Evolutionary conservation across 441 rosid species (phyloP).

Genomic region (Rhodomyrtus psidioides): DNA sequence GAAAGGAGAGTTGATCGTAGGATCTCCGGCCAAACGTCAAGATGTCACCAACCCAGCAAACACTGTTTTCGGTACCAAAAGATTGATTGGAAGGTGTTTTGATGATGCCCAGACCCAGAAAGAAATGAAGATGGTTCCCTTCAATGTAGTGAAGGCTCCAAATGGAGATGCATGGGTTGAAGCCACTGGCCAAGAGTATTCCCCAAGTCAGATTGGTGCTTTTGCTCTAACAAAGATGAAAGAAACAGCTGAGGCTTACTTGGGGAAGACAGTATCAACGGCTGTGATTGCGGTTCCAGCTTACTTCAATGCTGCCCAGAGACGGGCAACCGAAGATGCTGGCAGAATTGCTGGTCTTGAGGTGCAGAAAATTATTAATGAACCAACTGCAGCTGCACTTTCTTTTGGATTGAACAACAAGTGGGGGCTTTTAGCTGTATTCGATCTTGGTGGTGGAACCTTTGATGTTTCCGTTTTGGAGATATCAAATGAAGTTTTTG

Average conservation of each 20-base stretch:
- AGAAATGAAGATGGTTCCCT: constrained; percentile 93
- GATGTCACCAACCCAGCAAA: constrained; percentile 85
- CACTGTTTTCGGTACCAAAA: constrained; percentile 70
- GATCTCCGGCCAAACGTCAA: constrained; percentile 85
- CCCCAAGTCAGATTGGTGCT: too few relatives aligned
- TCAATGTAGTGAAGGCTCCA: constrained; percentile 74
- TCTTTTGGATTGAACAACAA: constrained; percentile 88
- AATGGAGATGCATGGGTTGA: constrained; percentile 95
- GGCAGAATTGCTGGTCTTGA: constrained; percentile 83
- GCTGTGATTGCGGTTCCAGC: constrained; percentile 86
- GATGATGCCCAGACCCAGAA: constrained; percentile 80
- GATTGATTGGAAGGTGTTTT: constrained; percentile 68
- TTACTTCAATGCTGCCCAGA: constrained; percentile 84
- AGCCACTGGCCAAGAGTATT: constrained; percentile 70
- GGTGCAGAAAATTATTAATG: constrained; percentile 80
- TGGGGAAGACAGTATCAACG: constrained; percentile 57
- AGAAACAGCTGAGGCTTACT: constrained; percentile 77
- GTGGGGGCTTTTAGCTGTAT: constrained; percentile 85
- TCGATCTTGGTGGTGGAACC: too few relatives aligned
- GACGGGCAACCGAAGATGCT: constrained; percentile 92
- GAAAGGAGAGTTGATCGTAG: constrained; percentile 82
- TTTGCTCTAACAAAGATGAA: constrained; percentile 86
- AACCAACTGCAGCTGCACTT: constrained; percentile 91
- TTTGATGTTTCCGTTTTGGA: constrained; percentile 76
- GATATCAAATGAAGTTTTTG: constrained; percentile 86